Base-by-base conservation (phyloP, 164 flowering plant genomes). In the Macadamia integrifolia region DNA sequence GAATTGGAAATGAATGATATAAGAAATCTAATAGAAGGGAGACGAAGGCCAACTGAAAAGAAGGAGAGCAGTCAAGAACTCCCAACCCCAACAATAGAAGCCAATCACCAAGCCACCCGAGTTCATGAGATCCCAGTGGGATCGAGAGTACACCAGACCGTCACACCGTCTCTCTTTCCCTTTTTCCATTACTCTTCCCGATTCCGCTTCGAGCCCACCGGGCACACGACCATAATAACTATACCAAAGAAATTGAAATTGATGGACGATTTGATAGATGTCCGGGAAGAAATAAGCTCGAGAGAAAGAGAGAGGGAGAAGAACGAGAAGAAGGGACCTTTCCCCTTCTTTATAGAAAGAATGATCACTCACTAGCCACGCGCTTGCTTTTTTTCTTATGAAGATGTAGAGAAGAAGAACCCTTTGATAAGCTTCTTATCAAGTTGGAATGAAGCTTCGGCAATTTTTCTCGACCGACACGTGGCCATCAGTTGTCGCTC, bases 1-100 rank as follows among this genome's bases (percentile, higher is more conserved):
- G 6, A 5, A 43, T 9, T 43, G 48, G 48, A 43, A 43, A 9
- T 5, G 9, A 43, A 9, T 43, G 9, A 43, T 23, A 23, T 23
- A 23, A 23, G 23, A 23, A 23, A 23, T 35, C 3, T 35, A 2
- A 2, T 35, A 35, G 40, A 2, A 35, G 40, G 40, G 5, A 35
- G 40, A 35, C 40, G 40, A 35, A 35, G 40, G 40, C 40, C 40
- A 46, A 46, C 82, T 80, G 74, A 90, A 90, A 70, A 92, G 90
- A 68, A 92, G 69, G 56, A 92, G 89, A 56, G 98, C 94, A 9
- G 98, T 88, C 53, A 91, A 70, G 77, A 89, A 89, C 52, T 86
- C 93, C 91, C 93, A 91, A 66, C 71, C 88, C 97, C 95, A 91
- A 74, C 93, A 88, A 66, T 89, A 91, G 64, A 91, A 89, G 5